These are phyloP conservation scores for Exophiala mesophila DNA, from an alignment of 2,329 filamentous ascomycete genomes.

Conservation along the genomic window DNA sequence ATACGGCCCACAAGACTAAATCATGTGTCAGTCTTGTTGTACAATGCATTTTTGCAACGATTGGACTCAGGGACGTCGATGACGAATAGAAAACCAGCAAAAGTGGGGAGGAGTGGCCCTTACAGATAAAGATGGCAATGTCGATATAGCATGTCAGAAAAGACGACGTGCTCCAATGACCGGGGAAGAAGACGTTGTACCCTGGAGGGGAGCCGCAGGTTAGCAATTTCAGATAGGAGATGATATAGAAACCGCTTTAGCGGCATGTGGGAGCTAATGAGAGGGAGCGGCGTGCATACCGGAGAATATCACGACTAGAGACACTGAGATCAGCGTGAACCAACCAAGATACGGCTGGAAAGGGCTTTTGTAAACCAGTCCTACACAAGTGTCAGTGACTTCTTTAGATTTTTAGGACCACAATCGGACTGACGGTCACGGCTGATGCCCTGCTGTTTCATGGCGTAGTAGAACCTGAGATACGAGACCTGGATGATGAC, in stretches of 20 bases:
- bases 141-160: slow-evolving; percentile 46
- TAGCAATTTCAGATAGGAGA: no score
- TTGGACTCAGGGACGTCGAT: not conserved
- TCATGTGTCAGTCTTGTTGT: not conserved
- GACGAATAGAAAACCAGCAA: not conserved
- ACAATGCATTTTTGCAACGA: not conserved
- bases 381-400: slow-evolving; percentile 37
- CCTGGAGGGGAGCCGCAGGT: no score
- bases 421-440: slow-evolving; percentile 28
- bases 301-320: slow-evolving; percentile 7
- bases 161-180: slow-evolving; percentile 52
- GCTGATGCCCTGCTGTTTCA: slow-evolving; percentile 59
- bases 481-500: slow-evolving; percentile 63
- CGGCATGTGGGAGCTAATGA: no score
- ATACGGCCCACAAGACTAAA: slow-evolving; percentile 4
- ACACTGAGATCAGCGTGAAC: slow-evolving; percentile 1
- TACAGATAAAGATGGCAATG: slow-evolving; percentile 7
- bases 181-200: slow-evolving; percentile 54
- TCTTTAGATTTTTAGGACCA: no score
- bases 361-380: slow-evolving; percentile 60
- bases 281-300: no score
- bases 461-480: slow-evolving; percentile 63
- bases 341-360: slow-evolving; percentile 51
- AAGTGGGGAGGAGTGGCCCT: not conserved
- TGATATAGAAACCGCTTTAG: no score